Evolutionary conservation across 495 filamentous ascomycete species (phyloP), one percentile per base, ranked within the genome.

Genomic region (Cryomyces minteri): DNA sequence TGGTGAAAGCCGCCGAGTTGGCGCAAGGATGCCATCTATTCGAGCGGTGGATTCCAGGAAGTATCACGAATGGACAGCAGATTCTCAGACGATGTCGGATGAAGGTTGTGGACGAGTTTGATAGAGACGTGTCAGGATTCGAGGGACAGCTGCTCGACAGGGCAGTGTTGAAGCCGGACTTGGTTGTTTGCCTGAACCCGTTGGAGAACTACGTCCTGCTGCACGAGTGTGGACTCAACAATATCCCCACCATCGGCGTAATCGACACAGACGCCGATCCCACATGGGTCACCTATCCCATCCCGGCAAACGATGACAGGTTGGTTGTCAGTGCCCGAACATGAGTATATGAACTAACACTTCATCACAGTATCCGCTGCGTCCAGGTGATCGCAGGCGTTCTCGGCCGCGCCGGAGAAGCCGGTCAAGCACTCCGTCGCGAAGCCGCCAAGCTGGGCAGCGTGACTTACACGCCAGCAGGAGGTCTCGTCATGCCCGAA

Each of bases 251-350:
- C 0, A 86, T 99, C 55, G 90, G 87, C 14, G 67, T 99, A 38
- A 78, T 96, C 43, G 90, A 99, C 66, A 95, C 90, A 0, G 80
- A 99, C 63, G 77, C 82, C 5, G 76, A 99, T 63, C 85, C 90
- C 4, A 85, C 83, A 1, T 85, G 84, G 69, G 85, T 96, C 31
- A 99, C 90, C 5, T 99, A 99, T 61, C 83, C 84, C 4, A 94
- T 99, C 51, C 90, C 90, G 5, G 82, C 85, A 14, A 99, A 99
- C 58, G 90, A 99, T 56, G 90, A 99, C 62, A 82, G 77, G 78
- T 82, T 56, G 56, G 69, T 59, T 8, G 32, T 34, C 7, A 28
- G 6, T 11, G n/a, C 29, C 14, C 25, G 5, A 45, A 48, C 42
- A 14, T 33, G 6, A 11, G 42, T 37, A 40, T 43, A 18, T 48